These are phyloP conservation scores for Raffaelea albimanens DNA, from an alignment of 2,329 filamentous ascomycete species.

Conservation along the genomic window DNA sequence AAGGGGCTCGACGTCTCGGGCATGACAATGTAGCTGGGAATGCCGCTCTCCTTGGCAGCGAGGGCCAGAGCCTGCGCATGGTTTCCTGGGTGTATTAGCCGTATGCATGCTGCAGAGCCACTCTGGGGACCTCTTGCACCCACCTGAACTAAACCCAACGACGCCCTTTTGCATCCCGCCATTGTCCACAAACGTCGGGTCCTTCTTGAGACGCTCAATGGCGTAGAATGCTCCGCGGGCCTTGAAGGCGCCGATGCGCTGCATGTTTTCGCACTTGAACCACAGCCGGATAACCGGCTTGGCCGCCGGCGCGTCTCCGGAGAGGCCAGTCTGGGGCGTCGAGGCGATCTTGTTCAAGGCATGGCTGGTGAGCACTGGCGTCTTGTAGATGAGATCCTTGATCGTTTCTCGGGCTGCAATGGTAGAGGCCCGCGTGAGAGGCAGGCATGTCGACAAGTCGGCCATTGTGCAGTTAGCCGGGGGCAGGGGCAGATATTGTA, in stretches of 20 bases:
- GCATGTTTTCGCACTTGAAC: constrained; percentile 95
- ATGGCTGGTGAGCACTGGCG: constrained; percentile 70
- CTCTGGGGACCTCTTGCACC: too few species aligned
- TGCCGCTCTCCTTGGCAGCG: constrained; percentile 61
- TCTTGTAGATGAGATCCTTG: constrained; percentile 66
- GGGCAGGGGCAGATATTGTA: too few species aligned
- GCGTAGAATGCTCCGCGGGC: constrained; percentile 85
- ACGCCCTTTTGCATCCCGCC: constrained; percentile 59
- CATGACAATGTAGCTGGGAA: constrained; percentile 88
- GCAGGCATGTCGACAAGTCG: too few species aligned
- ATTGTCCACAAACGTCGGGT: constrained; percentile 50
- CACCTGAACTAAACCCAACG: constrained; percentile 83
- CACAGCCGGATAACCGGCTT: constrained; percentile 63
- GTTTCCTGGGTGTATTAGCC: constrained; percentile 54
- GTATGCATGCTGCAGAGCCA: not conserved
- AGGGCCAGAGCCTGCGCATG: constrained; percentile 89
- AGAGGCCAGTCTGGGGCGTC: too few species aligned
- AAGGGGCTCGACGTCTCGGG: constrained; percentile 72
- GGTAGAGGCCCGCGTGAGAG: constrained; percentile 66
- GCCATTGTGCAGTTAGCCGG: too few species aligned
- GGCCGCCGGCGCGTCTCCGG: not conserved
- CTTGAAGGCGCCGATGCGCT: constrained; percentile 89
- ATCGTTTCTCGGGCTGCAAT: constrained; percentile 64
- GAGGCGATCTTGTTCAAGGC: constrained; percentile 47
- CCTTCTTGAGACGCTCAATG: constrained; percentile 55